Evolutionary conservation across 1,284 basidiomycete species (phyloP), one percentile per base, ranked within the genome.

Genomic region (Xanthoconium separans): DNA sequence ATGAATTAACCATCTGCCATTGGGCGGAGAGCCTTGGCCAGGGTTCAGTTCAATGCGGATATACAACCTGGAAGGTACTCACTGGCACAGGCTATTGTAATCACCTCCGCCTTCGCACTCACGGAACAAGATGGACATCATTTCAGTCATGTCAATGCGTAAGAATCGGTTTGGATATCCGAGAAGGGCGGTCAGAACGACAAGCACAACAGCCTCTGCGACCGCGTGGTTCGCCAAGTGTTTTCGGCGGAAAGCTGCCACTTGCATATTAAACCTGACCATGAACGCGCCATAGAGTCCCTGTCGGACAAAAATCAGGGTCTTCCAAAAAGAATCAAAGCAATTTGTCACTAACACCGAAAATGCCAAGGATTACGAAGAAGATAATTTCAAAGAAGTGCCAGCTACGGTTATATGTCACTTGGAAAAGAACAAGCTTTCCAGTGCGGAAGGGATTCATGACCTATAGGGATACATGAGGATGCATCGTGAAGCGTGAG

Each of bases 321-420:
- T 46, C 36, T 16, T 27, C 13, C 30, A 39, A 22, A 36, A 16
- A 29, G 37, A 46, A 40, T 20, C 8, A 34, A 31, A 24, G 34
- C 46, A 42, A 57, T 46, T 34, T 47, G 44, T 41, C 30, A 73
- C 85, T 58, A 65, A 95, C 94, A 36, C 97, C 97, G 70, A 99
- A 98, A 58, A 99, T 81, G 5, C 97, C 97, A 43, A 99, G 84
- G 57, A 99, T 81, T 50, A 98, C 80, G 73, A 95, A 98, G 70
- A 95, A 91, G n/a, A 96, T 87, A 51, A 99, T 93, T 70, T 98
- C 97, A 68, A 99, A 99, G 75, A 97, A 98, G 70, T 99, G 96
- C 97, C 97, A 99, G 65, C 96, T 93, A 30, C 95, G 82, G 69
- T 93, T 93, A 72, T 99, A 99, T 7, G 95, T 96, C 58, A 99